Percentiles rank a stretch among this genome's conserved stretches.
Evolutionary conservation across 805 yeast genomes (phyloP).

Genomic region (Yarrowia sp.): DNA sequence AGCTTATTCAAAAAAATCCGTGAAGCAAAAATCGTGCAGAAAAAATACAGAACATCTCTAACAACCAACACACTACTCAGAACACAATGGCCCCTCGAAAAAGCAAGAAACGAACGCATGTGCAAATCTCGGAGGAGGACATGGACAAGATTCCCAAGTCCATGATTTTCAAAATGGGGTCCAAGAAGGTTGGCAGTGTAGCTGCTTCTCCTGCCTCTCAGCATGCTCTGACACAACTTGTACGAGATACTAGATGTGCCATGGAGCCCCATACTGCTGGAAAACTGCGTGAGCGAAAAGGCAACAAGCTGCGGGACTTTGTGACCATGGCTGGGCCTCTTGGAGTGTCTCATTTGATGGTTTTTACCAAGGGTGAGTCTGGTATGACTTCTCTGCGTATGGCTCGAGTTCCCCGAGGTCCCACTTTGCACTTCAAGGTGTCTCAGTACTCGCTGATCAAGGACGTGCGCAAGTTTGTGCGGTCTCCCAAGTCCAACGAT

Average conservation of each 20-base stretch:
- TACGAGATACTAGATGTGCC: conserved; percentile 77
- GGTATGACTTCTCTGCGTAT: conserved; percentile 82
- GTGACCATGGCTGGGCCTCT: conserved; percentile 99
- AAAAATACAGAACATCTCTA: too few species aligned
- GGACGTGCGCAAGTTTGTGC: conserved; percentile 68
- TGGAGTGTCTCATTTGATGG: conserved; percentile 82
- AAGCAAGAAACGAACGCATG: conserved; percentile 86
- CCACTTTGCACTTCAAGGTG: conserved; percentile 81
- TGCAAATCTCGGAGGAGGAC: conserved; percentile 58
- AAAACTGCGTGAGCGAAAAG: conserved; percentile 76
- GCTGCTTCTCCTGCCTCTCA: conserved; percentile 44
- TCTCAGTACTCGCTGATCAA: conserved; percentile 72
- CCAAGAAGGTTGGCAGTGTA: conserved; percentile 44
- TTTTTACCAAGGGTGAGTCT: conserved; percentile 75
- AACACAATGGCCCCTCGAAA: conserved; percentile 33
- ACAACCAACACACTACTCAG: neutral
- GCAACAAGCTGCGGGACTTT: conserved; percentile 84
- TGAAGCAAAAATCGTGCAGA: conserved; percentile 39
- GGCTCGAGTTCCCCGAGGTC: conserved; percentile 90
- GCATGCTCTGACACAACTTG: conserved; percentile 78
- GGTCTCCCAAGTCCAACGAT: conserved; percentile 68
- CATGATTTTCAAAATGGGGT: conserved; percentile 88
- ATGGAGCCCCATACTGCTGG: conserved; percentile 98
- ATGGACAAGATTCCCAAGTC: conserved; percentile 77
- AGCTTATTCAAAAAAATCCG: conserved; percentile 42